Percentiles rank a stretch among this genome's conserved stretches.
These are phyloP conservation scores for Ascocoryne sarcoides DNA, from an alignment of 2,329 filamentous ascomycete species.

Conservation along the genomic window DNA sequence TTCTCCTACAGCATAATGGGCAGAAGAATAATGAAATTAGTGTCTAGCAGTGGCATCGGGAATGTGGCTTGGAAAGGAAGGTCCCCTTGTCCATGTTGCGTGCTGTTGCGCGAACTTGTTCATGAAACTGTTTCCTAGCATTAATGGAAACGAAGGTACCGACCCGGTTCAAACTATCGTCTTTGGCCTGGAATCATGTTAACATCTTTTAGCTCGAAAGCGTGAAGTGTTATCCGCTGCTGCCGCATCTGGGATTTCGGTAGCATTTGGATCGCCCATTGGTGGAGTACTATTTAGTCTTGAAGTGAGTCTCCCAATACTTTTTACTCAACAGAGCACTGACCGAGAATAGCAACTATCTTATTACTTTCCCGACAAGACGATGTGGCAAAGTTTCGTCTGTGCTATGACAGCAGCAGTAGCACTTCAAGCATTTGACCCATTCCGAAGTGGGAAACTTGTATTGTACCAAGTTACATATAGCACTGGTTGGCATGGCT, in stretches of 20 bases:
- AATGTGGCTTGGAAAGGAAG: constrained; percentile 95
- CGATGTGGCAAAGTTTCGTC: constrained; percentile 99
- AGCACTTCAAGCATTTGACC: constrained; percentile 84
- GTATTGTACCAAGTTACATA: constrained; percentile 96
- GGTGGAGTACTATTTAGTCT: constrained; percentile 92
- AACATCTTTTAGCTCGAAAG: constrained; percentile 69
- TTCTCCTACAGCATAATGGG: too few relatives aligned
- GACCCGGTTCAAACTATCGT: constrained; percentile 10
- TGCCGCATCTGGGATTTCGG: constrained; percentile 55
- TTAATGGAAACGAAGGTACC: constrained; percentile 78
- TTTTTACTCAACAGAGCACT: background rate
- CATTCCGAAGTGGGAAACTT: constrained; percentile 89
- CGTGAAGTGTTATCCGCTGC: constrained; percentile 88
- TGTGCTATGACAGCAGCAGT: constrained; percentile 98
- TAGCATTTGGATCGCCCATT: constrained; percentile 60
- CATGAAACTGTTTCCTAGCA: constrained; percentile 75
- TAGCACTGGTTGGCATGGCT: constrained; percentile 83
- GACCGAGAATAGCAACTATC: constrained; percentile 59
- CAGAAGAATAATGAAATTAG: constrained; percentile 35
- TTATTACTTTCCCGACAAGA: constrained; percentile 98
- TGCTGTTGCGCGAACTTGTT: constrained; percentile 94
- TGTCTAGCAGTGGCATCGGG: constrained; percentile 88
- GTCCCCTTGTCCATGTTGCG: constrained; percentile 88
- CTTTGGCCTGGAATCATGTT: constrained; percentile 17
- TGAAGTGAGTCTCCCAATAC: constrained; percentile 54